A percentile compares a stretch with the other conserved stretches of the same genome.
Evolutionary conservation across 371 early-diverging fungal species (phyloP).

Genomic region (Blastocladiella emersonii): DNA sequence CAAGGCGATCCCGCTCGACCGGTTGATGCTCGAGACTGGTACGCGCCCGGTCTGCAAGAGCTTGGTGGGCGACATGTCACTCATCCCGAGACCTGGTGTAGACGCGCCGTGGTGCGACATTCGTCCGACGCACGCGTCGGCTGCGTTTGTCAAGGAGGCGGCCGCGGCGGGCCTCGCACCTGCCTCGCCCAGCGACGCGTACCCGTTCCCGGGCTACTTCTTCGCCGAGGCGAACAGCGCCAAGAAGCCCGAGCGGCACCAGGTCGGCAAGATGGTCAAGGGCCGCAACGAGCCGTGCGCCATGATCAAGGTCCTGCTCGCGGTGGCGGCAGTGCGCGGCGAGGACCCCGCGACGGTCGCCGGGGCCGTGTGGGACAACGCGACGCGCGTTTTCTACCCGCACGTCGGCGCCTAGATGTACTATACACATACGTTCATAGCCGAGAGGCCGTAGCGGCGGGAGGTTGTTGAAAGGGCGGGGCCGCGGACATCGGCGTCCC

Average conservation of each 20-base stretch:
- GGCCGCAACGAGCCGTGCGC: constrained; percentile 73
- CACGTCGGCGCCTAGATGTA: too few relatives aligned
- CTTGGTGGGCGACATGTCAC: too few relatives aligned
- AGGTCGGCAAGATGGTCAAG: constrained; percentile 58
- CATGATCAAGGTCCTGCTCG: constrained; percentile 37
- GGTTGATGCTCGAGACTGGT: constrained; percentile 85
- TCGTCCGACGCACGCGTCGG: constrained; percentile 73
- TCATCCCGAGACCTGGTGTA: too few relatives aligned
- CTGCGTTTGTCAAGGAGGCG: constrained; percentile 29
- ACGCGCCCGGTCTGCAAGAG: too few relatives aligned
- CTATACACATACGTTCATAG: too few relatives aligned
- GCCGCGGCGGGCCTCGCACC: constrained; percentile 3
- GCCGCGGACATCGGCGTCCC: too few relatives aligned
- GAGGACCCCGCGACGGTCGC: constrained; percentile 16
- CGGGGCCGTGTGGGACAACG: constrained; percentile 17
- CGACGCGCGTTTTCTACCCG: constrained; percentile 22
- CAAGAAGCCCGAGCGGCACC: constrained; percentile 63
- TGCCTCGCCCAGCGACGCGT: constrained; percentile 22
- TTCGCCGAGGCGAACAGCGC: constrained; percentile 9
- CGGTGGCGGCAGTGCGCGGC: constrained; percentile 17
- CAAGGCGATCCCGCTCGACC: constrained; percentile 63
- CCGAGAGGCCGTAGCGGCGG: too few relatives aligned
- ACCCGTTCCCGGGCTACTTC: constrained; percentile 16
- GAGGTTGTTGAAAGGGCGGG: too few relatives aligned
- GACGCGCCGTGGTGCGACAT: constrained; percentile 95